Evolutionary conservation across 116 monocot species (phyloP).

Genomic region (Thalassia testudinum): DNA sequence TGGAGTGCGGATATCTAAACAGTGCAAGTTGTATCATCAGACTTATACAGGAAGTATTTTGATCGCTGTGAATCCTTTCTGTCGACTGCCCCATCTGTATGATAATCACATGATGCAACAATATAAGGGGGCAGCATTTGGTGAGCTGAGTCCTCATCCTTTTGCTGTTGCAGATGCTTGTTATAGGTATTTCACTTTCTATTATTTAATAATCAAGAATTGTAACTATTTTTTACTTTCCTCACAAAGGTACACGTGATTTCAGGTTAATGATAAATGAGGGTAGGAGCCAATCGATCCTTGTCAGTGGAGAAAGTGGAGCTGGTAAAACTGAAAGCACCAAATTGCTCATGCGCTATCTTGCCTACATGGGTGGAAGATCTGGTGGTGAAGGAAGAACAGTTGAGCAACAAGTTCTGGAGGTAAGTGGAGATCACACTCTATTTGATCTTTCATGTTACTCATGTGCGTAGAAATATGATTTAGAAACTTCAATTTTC

Average conservation of each 20-base stretch:
- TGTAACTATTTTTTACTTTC: background rate
- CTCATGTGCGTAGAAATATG: too few relatives aligned
- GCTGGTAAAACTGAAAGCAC: slow-evolving; percentile 95
- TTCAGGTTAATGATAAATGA: slow-evolving; percentile 67
- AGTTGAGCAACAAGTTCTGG: slow-evolving; percentile 79
- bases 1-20: background rate
- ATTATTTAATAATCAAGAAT: background rate
- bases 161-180: slow-evolving; percentile 86
- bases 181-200: slow-evolving; percentile 37
- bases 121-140: slow-evolving; percentile 69
- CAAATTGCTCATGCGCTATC: slow-evolving; percentile 83
- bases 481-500: too few relatives aligned
- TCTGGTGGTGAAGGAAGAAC: slow-evolving; percentile 46
- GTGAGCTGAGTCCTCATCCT: slow-evolving; percentile 78
- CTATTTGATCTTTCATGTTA: too few relatives aligned
- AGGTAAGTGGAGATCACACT: slow-evolving; percentile 26
- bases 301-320: slow-evolving; percentile 90
- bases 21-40: slow-evolving; percentile 16
- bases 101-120: slow-evolving; percentile 68
- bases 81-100: slow-evolving; percentile 74
- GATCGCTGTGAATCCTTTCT: slow-evolving; percentile 88
- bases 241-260: background rate
- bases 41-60: slow-evolving; percentile 81
- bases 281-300: slow-evolving; percentile 59
- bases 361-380: slow-evolving; percentile 86